Percentiles rank a stretch among this genome's conserved stretches.
phyloP scores from a whole-genome alignment of 108 stramenopile genomes.

The Thalassiosira profunda region DNA sequence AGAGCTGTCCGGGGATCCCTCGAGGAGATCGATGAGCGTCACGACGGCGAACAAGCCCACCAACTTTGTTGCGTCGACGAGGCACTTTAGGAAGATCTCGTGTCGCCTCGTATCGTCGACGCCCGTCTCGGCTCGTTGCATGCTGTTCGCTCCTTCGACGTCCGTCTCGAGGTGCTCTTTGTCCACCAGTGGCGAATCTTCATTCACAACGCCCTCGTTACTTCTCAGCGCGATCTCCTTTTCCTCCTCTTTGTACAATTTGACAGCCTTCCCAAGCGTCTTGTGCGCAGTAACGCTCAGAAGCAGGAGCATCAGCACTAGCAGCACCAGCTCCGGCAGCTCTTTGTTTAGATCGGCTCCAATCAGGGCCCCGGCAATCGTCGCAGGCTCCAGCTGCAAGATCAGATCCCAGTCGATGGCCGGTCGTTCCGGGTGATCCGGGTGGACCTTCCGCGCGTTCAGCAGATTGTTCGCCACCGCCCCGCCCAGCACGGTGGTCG shows the following conservation, averaged over 20 bases:
- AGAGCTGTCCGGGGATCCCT: background rate
- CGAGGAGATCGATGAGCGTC: background rate
- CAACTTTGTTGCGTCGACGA: conserved; percentile 4
- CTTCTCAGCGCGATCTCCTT: background rate
- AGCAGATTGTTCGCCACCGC: conserved; percentile 62
- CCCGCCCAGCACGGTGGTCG: conserved; percentile 64
- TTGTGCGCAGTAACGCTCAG: conserved; percentile 44
- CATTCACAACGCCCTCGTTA: conserved; percentile 13
- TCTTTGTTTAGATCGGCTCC: conserved; percentile 55
- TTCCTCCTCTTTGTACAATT: conserved; percentile 52
- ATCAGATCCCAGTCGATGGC: conserved; percentile 74
- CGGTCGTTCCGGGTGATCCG: conserved; percentile 51
- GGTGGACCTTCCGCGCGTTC: conserved; percentile 61
- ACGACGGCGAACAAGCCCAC: background rate
- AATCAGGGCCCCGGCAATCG: conserved; percentile 63
- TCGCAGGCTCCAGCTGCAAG: conserved; percentile 64
- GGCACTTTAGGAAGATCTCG: background rate
- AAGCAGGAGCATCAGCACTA: conserved; percentile 48
- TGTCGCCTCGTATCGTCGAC: too few relatives aligned
- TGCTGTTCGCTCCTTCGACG: background rate
- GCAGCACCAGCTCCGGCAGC: conserved; percentile 54
- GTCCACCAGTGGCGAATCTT: conserved; percentile 15
- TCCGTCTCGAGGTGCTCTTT: background rate
- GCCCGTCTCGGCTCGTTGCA: too few relatives aligned
- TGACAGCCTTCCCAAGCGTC: conserved; percentile 56